Percentiles rank a stretch among this genome's conserved stretches.
Conservation (phyloP, 495 filamentous ascomycete genomes). For the Jackrogersella multiformis region DNA sequence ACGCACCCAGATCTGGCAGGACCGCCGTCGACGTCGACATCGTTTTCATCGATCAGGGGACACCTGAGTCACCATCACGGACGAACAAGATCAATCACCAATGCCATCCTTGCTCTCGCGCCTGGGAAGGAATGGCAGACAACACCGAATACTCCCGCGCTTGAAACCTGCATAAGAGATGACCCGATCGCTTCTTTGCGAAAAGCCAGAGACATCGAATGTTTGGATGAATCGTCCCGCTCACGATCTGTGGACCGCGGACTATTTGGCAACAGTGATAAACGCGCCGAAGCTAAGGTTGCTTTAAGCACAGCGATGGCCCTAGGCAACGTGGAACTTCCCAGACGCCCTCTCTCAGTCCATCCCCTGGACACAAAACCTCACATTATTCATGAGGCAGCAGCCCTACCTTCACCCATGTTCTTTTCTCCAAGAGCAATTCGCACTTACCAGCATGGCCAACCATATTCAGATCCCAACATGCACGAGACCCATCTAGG, state of each 20-base stretch:
- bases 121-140: slow-evolving; percentile 51
- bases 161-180: slow-evolving; percentile 51
- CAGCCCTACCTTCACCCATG: slow-evolving; percentile 46
- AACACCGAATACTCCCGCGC: slow-evolving; percentile 59
- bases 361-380: slow-evolving; percentile 46
- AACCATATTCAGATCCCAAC: slow-evolving; percentile 58
- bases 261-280: slow-evolving; percentile 63
- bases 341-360: slow-evolving; percentile 51
- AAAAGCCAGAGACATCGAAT: slow-evolving; percentile 59
- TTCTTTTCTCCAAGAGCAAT: slow-evolving; percentile 49
- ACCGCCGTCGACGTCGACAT: slow-evolving; percentile 65
- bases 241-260: slow-evolving; percentile 67
- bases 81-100: slow-evolving; percentile 63
- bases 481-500: slow-evolving; percentile 52
- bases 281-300: slow-evolving; percentile 70
- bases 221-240: slow-evolving; percentile 55
- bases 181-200: slow-evolving; percentile 50
- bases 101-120: slow-evolving; percentile 56
- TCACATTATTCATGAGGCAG: slow-evolving; percentile 2
- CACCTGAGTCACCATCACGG: slow-evolving; percentile 46
- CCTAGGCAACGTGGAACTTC: slow-evolving; percentile 67
- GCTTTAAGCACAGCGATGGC: slow-evolving; percentile 69
- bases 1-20: slow-evolving; percentile 55
- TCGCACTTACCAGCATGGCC: slow-evolving; percentile 51
- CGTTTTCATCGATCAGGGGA: slow-evolving; percentile 39